phyloP scores from a whole-genome alignment of 306 rosid species.

The Medicago truncatula region DNA sequence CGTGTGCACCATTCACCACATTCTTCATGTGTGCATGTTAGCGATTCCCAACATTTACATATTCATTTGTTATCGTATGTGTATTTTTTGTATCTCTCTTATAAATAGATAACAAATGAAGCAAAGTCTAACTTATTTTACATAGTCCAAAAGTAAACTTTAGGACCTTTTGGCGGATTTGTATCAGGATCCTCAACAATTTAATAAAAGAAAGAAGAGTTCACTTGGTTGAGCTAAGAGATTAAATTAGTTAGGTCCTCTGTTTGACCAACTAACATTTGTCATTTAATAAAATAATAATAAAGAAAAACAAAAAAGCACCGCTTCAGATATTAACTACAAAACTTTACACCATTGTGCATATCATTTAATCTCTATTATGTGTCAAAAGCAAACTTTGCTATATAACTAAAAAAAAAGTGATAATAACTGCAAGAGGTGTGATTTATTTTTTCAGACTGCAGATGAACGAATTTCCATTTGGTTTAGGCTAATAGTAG shows the following conservation, averaged over 20 bases:
- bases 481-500: slow-evolving; percentile 3
- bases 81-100: too few relatives aligned
- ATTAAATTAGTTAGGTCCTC: too few relatives aligned
- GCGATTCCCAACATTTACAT: not conserved
- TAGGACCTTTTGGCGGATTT: slow-evolving; percentile 2
- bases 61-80: too few relatives aligned
- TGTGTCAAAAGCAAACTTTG: not conserved
- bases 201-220: not conserved
- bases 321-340: not conserved
- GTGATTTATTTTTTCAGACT: not conserved
- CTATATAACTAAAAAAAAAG: not conserved
- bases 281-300: too few relatives aligned
- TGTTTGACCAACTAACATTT: too few relatives aligned
- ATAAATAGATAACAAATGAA: too few relatives aligned
- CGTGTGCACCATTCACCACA: not conserved
- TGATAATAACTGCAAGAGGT: not conserved
- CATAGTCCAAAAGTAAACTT: slow-evolving; percentile 9
- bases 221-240: too few relatives aligned
- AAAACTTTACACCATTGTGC: not conserved
- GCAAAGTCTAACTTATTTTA: not conserved
- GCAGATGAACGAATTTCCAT: not conserved
- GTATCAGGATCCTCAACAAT: not conserved
- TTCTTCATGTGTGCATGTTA: not conserved
- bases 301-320: not conserved
- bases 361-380: too few relatives aligned